Evolutionary conservation across 2,329 filamentous ascomycete genomes (phyloP).

Genomic region (Cucurbitaria berberidis): DNA sequence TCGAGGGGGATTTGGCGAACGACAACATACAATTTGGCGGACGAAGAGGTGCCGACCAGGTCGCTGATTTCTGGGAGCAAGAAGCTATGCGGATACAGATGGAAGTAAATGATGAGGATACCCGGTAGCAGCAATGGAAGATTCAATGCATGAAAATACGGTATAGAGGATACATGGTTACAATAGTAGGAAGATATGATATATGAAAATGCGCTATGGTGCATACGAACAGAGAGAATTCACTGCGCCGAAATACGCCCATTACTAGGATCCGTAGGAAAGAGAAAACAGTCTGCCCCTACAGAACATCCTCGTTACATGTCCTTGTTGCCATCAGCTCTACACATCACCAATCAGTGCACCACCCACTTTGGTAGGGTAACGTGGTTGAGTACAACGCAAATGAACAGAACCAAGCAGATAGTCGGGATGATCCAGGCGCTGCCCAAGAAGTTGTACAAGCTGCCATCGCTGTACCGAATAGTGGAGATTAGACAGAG

Average conservation of each 20-base stretch:
- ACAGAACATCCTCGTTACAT: no score
- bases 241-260: background rate
- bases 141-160: background rate
- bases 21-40: constrained; percentile 53
- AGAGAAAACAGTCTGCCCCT: background rate
- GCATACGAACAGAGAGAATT: background rate
- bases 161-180: no score
- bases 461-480: constrained; percentile 13
- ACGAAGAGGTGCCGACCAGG: constrained; percentile 51
- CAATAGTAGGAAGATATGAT: no score
- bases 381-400: constrained; percentile 29
- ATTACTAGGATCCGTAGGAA: background rate
- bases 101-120: constrained; percentile 48
- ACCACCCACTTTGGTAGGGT: constrained; percentile 5
- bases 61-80: constrained; percentile 47
- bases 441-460: constrained; percentile 27
- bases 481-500: constrained; percentile 33
- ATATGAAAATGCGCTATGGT: no score
- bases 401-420: constrained; percentile 32
- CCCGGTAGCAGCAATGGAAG: constrained; percentile 6
- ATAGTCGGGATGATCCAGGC: constrained; percentile 43
- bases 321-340: background rate
- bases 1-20: constrained; percentile 71
- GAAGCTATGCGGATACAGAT: constrained; percentile 45
- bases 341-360: constrained; percentile 17